These are phyloP conservation scores for Hemerocallis citrina DNA, from an alignment of 106 monocot species.

Conservation along the genomic window DNA sequence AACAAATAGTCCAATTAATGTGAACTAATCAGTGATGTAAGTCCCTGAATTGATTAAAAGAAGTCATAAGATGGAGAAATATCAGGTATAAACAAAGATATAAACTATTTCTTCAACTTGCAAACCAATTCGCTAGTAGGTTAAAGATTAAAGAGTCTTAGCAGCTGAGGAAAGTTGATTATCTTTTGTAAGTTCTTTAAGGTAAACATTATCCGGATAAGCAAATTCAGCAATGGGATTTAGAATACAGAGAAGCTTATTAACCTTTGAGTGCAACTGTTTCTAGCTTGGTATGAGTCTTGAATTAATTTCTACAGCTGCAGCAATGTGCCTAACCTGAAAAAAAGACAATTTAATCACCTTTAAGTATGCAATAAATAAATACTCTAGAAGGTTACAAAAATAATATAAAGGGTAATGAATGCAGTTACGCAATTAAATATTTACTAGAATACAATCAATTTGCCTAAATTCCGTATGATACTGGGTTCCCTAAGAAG, in stretches of 20 bases:
- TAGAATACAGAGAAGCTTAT: neutral
- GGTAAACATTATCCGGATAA: neutral
- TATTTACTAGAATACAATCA: too few relatives aligned
- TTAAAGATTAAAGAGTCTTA: neutral
- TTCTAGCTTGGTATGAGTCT: conserved; percentile 74
- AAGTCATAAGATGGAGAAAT: too few relatives aligned
- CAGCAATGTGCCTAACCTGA: conserved; percentile 99
- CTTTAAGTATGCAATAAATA: neutral
- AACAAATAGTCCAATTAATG: too few relatives aligned
- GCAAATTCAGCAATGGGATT: neutral
- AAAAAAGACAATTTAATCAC: conserved; percentile 2
- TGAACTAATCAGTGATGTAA: too few relatives aligned
- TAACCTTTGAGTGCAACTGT: conserved; percentile 68
- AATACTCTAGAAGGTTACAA: neutral
- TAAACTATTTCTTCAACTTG: neutral
- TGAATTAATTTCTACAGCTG: conserved; percentile 74
- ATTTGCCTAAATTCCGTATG: too few relatives aligned
- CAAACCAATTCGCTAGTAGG: neutral
- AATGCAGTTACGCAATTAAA: too few relatives aligned
- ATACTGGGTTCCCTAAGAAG: too few relatives aligned
- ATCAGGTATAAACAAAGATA: too few relatives aligned
- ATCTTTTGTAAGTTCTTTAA: neutral
- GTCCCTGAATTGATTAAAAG: too few relatives aligned
- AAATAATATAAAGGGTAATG: too few relatives aligned
- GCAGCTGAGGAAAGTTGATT: neutral